Evolutionary conservation across 2,329 filamentous ascomycete genomes (phyloP), one percentile per base, ranked within the genome.

Genomic region (Falciphora oryzae): DNA sequence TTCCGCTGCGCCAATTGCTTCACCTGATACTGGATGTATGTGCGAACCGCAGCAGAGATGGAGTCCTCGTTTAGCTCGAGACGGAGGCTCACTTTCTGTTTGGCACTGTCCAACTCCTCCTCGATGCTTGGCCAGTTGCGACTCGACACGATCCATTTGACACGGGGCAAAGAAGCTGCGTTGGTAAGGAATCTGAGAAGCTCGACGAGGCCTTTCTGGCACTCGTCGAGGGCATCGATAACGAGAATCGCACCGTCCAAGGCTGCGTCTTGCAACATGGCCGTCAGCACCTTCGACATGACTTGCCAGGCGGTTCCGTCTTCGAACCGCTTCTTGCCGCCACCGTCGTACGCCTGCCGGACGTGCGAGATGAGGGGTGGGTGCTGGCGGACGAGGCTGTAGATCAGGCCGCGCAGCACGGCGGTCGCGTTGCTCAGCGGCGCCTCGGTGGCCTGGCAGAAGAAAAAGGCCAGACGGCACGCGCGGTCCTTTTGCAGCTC

Each of bases 211-310:
- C 59, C 67, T 11, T 28, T 11, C 1, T 27, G 27, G 66, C 80
- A 83, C 67, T 84, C 79, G 65, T 84, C 79, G 0, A 84, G 76
- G 2, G 77, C 79, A 69, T 83, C 79, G 44, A 84, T 71, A 2
- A 83, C 66, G 4, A 83, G 59, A 66, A 75, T 77, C 0, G 72
- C 73, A 0, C 3, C 69, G 8, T 67, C 50, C 22, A 78, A 64
- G 16, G 35, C 67, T 0, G 70, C 66, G 63, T 81, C 77, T 59
- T 73, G 32, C 1, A 84, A 64, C 22, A 83, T 79, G 31, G 72
- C 68, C 1, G n/a, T 65, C 4, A 83, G 74, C 16, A 82, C 75
- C 16, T 75, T 67, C 4, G 70, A 74, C 29, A 83, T 63, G 13
- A 72, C 72, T 61, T 71, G 59, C 72, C 72, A 80, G 3, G 75